Evolutionary conservation across 2,329 filamentous ascomycete species (phyloP), one percentile per base, ranked within the genome.

Genomic region (Ceratocystis colombiana): DNA sequence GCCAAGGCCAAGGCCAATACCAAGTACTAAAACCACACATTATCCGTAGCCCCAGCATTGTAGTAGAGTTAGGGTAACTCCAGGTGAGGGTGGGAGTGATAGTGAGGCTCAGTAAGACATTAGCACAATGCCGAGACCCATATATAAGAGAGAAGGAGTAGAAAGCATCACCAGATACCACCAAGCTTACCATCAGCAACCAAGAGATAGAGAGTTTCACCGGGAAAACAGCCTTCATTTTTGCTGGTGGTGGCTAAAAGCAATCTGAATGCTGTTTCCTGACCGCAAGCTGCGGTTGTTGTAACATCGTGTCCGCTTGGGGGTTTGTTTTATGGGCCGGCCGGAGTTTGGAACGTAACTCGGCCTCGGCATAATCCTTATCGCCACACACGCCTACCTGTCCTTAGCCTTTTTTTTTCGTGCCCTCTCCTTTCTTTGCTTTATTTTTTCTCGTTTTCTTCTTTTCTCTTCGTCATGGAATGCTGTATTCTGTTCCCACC

Each of bases 21-120:
- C 8, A 37, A 37, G 33, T 37, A 37, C 33, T 8, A 37, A 37
- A 37, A 37, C 8, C 33, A 37, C 33, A 10, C 8, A 37, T 37
- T 12, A 37, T 37, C 1, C 33, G 10, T 37, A 37, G 33, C 33
- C 20, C 30, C 46, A 50, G n/a, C 17, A 22, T 50, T 50, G 46
- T n/a, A 50, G 22, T 10, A 48, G 45, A 37, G 33, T 37, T 37
- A 37, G 33, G 10, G 33, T 37, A 37, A 12, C 33, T 37, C 33
- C 10, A 37, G 33, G 33, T 37, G 33, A 37, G 33, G 8, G 33
- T 12, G 10, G 33, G 33, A 37, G 33, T 37, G 33, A 37, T 12
- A 37, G 33, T 50, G 46, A 50, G 46, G 46, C 46, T 50, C 46
- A 50, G 46, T 50, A 50, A 50, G 46, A 50, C 46, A 50, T 50